Conservation (phyloP, 257 asterid species). For the Datura wrightii region DNA sequence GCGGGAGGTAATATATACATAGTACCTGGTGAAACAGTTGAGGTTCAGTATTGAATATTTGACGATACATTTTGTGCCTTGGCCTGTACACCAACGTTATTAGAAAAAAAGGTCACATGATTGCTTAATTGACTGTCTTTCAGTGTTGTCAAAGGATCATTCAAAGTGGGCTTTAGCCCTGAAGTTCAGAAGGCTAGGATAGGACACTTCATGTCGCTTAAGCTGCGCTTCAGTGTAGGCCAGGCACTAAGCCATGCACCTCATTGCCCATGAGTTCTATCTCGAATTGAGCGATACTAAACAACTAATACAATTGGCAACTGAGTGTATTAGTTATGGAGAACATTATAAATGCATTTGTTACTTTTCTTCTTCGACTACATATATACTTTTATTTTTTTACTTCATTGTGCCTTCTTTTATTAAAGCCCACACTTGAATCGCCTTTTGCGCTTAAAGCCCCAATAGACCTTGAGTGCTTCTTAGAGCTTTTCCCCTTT, state of each 20-base stretch:
- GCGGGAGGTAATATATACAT: not conserved
- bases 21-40: not conserved
- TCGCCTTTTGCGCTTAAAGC: not conserved
- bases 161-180: not conserved
- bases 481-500: not conserved
- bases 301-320: not conserved
- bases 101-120: not conserved
- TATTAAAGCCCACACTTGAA: not conserved
- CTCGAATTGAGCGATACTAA: not conserved
- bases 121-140: not conserved
- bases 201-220: not conserved
- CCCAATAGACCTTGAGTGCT: not conserved
- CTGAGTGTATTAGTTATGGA: not conserved
- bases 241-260: not conserved
- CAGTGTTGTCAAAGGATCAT: conserved; percentile 9
- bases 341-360: not conserved
- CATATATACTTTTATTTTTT: not conserved
- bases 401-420: not conserved
- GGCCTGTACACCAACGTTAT: not conserved
- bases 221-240: not conserved
- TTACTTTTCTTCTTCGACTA: not conserved
- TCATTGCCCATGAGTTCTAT: not conserved
- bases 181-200: not conserved
- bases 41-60: not conserved
- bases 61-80: not conserved